Evolutionary conservation across 2,329 filamentous ascomycete species (phyloP).

Genomic region (Trichoderma sp.): DNA sequence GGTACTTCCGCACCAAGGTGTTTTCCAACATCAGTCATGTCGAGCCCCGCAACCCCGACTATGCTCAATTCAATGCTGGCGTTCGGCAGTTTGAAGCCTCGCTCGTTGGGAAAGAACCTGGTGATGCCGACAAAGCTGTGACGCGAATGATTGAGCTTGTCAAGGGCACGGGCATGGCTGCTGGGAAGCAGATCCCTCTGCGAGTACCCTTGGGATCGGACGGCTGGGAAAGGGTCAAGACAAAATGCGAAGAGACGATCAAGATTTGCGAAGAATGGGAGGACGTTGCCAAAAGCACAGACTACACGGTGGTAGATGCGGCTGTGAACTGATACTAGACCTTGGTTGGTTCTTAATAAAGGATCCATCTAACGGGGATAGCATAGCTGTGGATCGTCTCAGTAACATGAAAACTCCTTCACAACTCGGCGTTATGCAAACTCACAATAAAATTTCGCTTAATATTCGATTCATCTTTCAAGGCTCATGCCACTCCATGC

Average conservation of each 20-base stretch:
- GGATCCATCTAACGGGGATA: not conserved
- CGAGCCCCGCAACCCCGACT: constrained; percentile 27
- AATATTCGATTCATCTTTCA: too few relatives aligned
- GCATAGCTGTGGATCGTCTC: not conserved
- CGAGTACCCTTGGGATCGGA: constrained; percentile 54
- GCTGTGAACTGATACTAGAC: not conserved
- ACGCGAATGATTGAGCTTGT: constrained; percentile 54
- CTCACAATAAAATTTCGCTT: too few relatives aligned
- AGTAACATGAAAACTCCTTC: too few relatives aligned
- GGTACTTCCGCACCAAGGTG: constrained; percentile 41
- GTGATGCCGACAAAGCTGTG: constrained; percentile 50
- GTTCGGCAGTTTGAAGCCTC: constrained; percentile 25
- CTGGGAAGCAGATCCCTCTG: constrained; percentile 40
- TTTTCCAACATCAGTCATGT: constrained; percentile 37
- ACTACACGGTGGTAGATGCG: constrained; percentile 31
- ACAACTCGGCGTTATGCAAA: too few relatives aligned
- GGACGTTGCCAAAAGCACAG: constrained; percentile 47
- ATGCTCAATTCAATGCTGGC: constrained; percentile 32
- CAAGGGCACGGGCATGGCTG: constrained; percentile 42
- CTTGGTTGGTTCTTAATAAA: not conserved
- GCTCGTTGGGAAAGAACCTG: constrained; percentile 39
- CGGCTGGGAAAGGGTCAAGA: constrained; percentile 47
- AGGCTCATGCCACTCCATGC: too few relatives aligned
- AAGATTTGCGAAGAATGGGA: constrained; percentile 51
- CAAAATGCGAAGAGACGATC: constrained; percentile 49